phyloP scores from a whole-genome alignment of 2,329 filamentous ascomycete genomes.

The Aspergillus fumigatiaffinis region DNA sequence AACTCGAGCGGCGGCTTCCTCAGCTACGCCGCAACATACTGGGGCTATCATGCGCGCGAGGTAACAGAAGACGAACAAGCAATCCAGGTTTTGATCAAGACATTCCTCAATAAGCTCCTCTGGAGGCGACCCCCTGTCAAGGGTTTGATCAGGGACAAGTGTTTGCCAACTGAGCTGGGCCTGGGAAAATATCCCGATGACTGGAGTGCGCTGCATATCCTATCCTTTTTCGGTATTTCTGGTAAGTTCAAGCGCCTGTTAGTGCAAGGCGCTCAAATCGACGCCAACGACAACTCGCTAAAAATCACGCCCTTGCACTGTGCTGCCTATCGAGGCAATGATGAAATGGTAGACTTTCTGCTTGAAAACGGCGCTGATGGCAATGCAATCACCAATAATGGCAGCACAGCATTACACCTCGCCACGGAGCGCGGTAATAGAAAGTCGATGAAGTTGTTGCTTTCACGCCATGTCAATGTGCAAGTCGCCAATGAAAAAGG shows the following conservation, averaged over 20 bases:
- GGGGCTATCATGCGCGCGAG: slow-evolving; percentile 27
- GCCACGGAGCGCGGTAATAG: slow-evolving; percentile 23
- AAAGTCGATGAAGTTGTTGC: slow-evolving; percentile 23
- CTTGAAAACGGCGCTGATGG: slow-evolving; percentile 23
- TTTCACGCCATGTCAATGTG: slow-evolving; percentile 13
- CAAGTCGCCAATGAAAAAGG: slow-evolving; percentile 19
- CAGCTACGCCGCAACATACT: slow-evolving; percentile 26
- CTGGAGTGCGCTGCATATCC: slow-evolving; percentile 27
- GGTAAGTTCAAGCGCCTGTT: slow-evolving; percentile 23
- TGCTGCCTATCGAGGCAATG: slow-evolving; percentile 26
- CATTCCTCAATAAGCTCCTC: slow-evolving; percentile 31
- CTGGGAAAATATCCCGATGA: slow-evolving; percentile 24
- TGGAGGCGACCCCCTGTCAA: slow-evolving; percentile 27
- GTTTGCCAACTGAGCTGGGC: slow-evolving; percentile 19
- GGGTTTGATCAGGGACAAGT: slow-evolving; percentile 1
- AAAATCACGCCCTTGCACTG: slow-evolving; percentile 28
- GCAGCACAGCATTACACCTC: slow-evolving; percentile 30
- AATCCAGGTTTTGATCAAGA: slow-evolving; percentile 25
- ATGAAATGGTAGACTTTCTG: slow-evolving; percentile 27
- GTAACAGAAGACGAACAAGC: slow-evolving; percentile 28
- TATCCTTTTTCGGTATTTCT: slow-evolving; percentile 27
- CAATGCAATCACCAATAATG: slow-evolving; percentile 22
- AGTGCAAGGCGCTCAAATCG: slow-evolving; percentile 21
- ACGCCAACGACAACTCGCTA: slow-evolving; percentile 22
- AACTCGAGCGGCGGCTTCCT: slow-evolving; percentile 12